These are phyloP conservation scores for Calonectria naviculata DNA, from an alignment of 2,329 filamentous ascomycete genomes.

Conservation along the genomic window DNA sequence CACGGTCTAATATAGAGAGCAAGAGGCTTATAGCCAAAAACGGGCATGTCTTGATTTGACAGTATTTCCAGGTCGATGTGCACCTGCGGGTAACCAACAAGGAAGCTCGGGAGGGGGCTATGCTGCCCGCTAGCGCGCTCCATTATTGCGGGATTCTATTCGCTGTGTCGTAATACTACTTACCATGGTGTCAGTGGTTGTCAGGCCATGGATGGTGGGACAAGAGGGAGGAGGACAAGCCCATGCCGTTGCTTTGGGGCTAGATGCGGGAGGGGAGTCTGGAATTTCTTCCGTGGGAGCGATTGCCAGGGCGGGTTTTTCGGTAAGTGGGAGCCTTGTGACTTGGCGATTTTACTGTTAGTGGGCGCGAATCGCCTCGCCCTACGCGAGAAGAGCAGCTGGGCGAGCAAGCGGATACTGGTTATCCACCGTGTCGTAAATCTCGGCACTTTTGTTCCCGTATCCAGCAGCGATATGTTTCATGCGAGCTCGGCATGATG, in stretches of 20 bases:
- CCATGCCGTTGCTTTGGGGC: neutral
- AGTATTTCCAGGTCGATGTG: neutral
- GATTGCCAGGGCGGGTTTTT: neutral
- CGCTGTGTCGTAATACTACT: constrained; percentile 17
- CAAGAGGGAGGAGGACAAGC: neutral
- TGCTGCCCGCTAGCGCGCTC: constrained; percentile 18
- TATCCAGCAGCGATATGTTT: neutral
- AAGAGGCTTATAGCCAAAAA: neutral
- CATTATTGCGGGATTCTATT: neutral
- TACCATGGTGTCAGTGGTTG: constrained; percentile 3
- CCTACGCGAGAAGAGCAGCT: too few species aligned
- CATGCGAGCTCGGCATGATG: neutral
- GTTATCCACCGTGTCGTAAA: neutral
- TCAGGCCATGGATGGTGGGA: constrained; percentile 15
- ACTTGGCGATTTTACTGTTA: neutral
- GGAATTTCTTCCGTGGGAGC: neutral
- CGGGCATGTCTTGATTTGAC: neutral
- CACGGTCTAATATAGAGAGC: constrained; percentile 2
- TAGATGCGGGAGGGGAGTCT: neutral
- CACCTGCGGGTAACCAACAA: constrained; percentile 14
- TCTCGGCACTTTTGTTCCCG: constrained; percentile 3
- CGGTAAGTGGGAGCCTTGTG: neutral
- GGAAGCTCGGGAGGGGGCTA: constrained; percentile 13
- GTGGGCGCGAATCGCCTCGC: neutral
- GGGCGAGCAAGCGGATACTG: neutral